Evolutionary conservation across 805 yeast species (phyloP).

Genomic region (Candida peoriensis): DNA sequence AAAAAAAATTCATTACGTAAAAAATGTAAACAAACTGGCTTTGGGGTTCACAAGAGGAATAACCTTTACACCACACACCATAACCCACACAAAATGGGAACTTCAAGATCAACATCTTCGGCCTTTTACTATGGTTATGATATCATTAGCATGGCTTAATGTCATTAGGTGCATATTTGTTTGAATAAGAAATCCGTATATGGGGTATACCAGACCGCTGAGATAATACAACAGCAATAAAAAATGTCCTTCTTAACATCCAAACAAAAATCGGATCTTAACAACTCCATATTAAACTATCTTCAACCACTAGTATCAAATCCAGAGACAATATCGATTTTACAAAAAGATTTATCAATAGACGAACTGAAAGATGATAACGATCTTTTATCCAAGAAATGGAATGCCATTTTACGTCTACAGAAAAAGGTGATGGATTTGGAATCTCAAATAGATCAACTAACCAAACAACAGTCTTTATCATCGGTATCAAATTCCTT

Average conservation of each 20-base stretch:
- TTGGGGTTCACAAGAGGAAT: too few relatives aligned
- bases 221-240: too few relatives aligned
- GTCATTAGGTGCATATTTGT: too few relatives aligned
- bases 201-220: too few relatives aligned
- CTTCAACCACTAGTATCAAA: slow-evolving; percentile 28
- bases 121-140: too few relatives aligned
- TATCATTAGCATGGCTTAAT: too few relatives aligned
- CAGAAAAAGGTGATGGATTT: slow-evolving; percentile 70
- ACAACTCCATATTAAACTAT: slow-evolving; percentile 45
- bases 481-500: slow-evolving; percentile 33
- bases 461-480: slow-evolving; percentile 45
- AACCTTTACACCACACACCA: too few relatives aligned
- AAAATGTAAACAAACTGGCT: too few relatives aligned
- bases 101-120: too few relatives aligned
- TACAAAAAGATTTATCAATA: slow-evolving; percentile 21
- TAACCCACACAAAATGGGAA: too few relatives aligned
- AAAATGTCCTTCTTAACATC: slow-evolving; percentile 34
- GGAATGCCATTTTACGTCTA: slow-evolving; percentile 79
- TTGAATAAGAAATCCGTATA: too few relatives aligned
- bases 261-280: slow-evolving; percentile 41
- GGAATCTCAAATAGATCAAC: slow-evolving; percentile 50
- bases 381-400: slow-evolving; percentile 62
- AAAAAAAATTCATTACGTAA: too few relatives aligned
- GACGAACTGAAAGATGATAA: slow-evolving; percentile 22
- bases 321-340: slow-evolving; percentile 2